Evolutionary conservation across 371 early-diverging fungal genomes (phyloP), one percentile per base, ranked within the genome.

Genomic region (Mucor indicus): DNA sequence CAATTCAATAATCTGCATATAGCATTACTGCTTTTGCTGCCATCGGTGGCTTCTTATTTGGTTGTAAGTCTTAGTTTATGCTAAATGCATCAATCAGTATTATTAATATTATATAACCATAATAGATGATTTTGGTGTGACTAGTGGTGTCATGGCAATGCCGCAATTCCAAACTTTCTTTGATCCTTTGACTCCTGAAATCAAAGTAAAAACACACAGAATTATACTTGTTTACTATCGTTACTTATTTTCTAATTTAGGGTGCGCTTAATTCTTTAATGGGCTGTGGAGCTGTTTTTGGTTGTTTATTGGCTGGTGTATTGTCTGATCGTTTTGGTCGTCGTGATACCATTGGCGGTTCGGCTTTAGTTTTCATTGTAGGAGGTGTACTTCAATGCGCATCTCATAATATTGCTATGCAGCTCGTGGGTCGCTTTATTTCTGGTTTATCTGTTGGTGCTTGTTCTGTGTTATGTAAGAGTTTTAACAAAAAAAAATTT

Each of bases 361-460:
- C 84, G 19, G 71, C 85, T 17, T 23, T 69, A 9, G 72, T 88
- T 23, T 92, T 91, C 61, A 69, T 77, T 20, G 48, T 86, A 37
- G 93, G 93, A 43, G 88, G 79, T 24, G 70, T 81, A 17, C 61
- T 91, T 38, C 90, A 91, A 64, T 65, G 78, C 27, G 79, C 77
- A 10, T 62, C 89, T 16, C 51, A 57, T 13, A 67, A 68, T 53
- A 62, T 73, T 41, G 78, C 55, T 25, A 75, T 84, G 78, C 78
- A 90, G 41, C 60, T 84, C 21, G 69, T 73, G n/a, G 93, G 90
- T 22, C 83, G 96, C 25, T 75, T 89, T 45, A 52, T 93, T n/a
- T 77, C 81, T 54, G 96, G 97, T 55, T 55, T 93, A 5, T 87
- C 84, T 20, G 81, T 91, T 37, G 96, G 96, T 55, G 72, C 87